These are phyloP conservation scores for Excoecaria cochinchinensis DNA, from an alignment of 345 rosid species.

Conservation along the genomic window DNA sequence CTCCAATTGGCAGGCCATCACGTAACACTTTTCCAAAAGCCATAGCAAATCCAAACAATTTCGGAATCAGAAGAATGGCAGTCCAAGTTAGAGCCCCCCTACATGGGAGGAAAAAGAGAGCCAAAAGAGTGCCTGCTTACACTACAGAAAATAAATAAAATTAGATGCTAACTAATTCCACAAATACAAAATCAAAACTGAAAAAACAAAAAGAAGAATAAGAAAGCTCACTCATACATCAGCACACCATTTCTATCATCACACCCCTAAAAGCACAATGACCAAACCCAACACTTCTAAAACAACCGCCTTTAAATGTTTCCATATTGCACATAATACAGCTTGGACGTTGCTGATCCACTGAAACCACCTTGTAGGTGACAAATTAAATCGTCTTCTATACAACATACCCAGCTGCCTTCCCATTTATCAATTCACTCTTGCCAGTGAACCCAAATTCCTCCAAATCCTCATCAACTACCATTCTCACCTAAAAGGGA, in stretches of 20 bases:
- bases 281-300: conserved; percentile 31
- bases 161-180: conserved; percentile 43
- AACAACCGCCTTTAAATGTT: conserved; percentile 24
- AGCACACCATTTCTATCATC: conserved; percentile 38
- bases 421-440: too few relatives aligned
- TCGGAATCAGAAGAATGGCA: too few relatives aligned
- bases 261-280: conserved; percentile 31
- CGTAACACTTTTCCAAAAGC: too few relatives aligned
- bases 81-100: too few relatives aligned
- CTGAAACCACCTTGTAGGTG: conserved; percentile 12
- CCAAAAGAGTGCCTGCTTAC: too few relatives aligned
- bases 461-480: too few relatives aligned
- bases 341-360: conserved; percentile 12
- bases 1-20: too few relatives aligned
- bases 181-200: conserved; percentile 30
- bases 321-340: conserved; percentile 11
- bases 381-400: conserved; percentile 19
- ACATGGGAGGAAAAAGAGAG: too few relatives aligned
- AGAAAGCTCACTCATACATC: conserved; percentile 44
- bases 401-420: too few relatives aligned
- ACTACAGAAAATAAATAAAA: conserved; percentile 16
- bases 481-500: too few relatives aligned
- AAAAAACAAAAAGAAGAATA: conserved; percentile 15
- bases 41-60: too few relatives aligned
- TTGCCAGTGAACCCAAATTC: too few relatives aligned